Evolutionary conservation across 441 rosid species (phyloP), one percentile per base, ranked within the genome.

Genomic region (Mallotus repandus): DNA sequence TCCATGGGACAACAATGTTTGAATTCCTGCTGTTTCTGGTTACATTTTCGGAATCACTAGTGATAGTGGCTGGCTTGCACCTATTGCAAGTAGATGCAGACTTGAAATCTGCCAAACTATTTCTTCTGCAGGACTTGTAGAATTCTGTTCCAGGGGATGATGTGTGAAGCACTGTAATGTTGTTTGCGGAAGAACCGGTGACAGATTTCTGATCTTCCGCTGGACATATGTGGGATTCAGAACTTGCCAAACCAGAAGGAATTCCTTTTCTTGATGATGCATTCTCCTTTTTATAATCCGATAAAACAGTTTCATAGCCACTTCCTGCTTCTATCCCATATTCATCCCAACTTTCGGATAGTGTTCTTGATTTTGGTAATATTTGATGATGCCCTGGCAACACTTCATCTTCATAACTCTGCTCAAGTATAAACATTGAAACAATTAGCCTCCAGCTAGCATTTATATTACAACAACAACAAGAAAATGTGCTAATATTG

Each of bases 391-490:
- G 85, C 45, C 81, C 87, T 1, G 90, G 62, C 21, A 84, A 63
- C 11, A 84, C 78, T 77, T 91, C 97, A 71, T 89, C 95, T 56
- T 85, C 97, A 72, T 92, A 92, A 82, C 93, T 91, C 99, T 95
- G 89, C 74, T 74, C 38, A 38, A 38, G 41, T 38, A 5, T 38
- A 63, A 79, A 76, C 13, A 45, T 21, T 19, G 7, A 74, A 50
- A 5, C 49, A 45, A 10, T 9, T 45, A 45, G 12, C 7, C 7
- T 9, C 49, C 11, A 0, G 7, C 49, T 45, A 7, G 49, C 7
- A 38, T 45, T 8, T 8, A 10, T 45, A 45, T 7, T 45, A 45
- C 49, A 45, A 10, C 49, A 45, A 45, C 1, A 45, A 45, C 13
- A 45, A 7, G 49, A 8, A 45, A 45, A 45, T 45, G 11, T 45